A percentile compares a stretch with the other conserved stretches of the same genome.
These are phyloP conservation scores for Botrytis pseudocinerea DNA, from an alignment of 2,329 filamentous ascomycete species.

Conservation along the genomic window DNA sequence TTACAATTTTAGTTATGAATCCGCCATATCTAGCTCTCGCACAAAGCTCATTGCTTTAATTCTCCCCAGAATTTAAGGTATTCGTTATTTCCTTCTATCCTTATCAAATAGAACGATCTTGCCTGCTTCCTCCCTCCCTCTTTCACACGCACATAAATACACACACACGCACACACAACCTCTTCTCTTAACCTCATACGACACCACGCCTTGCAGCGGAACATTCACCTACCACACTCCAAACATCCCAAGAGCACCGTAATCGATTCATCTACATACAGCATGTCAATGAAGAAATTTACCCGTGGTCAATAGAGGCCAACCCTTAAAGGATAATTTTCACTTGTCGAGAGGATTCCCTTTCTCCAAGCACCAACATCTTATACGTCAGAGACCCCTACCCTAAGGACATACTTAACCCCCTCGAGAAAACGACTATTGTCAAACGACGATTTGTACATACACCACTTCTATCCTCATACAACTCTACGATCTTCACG, in stretches of 20 bases:
- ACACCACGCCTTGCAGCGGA: neutral
- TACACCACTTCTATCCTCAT: neutral
- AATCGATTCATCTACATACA: neutral
- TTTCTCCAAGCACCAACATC: neutral
- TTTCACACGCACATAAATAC: neutral
- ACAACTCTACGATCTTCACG: neutral
- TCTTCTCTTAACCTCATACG: neutral
- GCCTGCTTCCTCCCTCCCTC: neutral
- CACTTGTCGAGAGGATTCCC: conserved; percentile 14
- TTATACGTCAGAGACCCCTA: neutral
- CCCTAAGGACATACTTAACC: neutral
- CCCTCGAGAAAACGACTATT: neutral
- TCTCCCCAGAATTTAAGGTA: conserved; percentile 8
- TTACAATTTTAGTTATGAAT: neutral
- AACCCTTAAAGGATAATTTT: neutral
- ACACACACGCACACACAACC: neutral
- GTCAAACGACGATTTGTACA: neutral
- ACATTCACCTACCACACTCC: neutral
- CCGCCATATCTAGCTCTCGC: neutral
- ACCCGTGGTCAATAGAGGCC: neutral
- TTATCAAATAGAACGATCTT: neutral
- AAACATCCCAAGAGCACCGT: neutral
- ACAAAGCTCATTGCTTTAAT: neutral
- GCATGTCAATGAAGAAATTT: neutral
- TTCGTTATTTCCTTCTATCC: neutral